Percentiles rank a stretch among this genome's conserved stretches.
Evolutionary conservation across 2,329 filamentous ascomycete genomes (phyloP).

Genomic region (Chaetomium olivaceum): DNA sequence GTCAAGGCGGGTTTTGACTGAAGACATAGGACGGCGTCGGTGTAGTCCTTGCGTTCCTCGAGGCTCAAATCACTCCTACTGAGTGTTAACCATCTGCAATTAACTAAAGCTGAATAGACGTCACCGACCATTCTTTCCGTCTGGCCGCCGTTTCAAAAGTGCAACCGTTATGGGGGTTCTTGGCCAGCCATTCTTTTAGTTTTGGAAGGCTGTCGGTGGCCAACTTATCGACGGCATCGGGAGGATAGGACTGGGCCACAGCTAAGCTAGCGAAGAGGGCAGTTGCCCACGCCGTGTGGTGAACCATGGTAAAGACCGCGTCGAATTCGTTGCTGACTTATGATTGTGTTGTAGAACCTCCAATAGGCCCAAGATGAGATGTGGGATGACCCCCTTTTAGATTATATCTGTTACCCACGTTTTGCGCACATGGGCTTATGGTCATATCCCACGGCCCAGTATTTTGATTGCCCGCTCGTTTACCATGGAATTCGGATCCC

Average conservation of each 20-base stretch:
- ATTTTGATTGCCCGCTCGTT: not conserved
- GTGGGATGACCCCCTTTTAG: not conserved
- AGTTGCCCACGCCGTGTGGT: not conserved
- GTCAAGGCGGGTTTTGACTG: slow-evolving; percentile 27
- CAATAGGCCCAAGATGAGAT: not conserved
- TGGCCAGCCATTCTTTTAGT: slow-evolving; percentile 26
- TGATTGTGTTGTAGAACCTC: not conserved
- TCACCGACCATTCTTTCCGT: slow-evolving; percentile 30
- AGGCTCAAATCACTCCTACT: slow-evolving; percentile 27
- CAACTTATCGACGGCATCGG: slow-evolving; percentile 26
- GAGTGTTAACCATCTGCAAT: not conserved
- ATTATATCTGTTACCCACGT: not conserved
- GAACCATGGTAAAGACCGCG: not conserved
- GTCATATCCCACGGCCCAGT: not conserved
- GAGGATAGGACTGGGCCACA: slow-evolving; percentile 20
- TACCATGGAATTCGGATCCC: not conserved
- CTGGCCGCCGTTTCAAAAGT: slow-evolving; percentile 30
- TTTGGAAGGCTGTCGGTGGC: slow-evolving; percentile 21
- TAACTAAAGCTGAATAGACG: not conserved
- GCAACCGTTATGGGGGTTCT: slow-evolving; percentile 29
- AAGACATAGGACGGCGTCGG: slow-evolving; percentile 29
- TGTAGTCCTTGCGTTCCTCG: slow-evolving; percentile 29
- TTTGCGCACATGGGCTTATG: not conserved
- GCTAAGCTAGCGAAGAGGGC: slow-evolving; percentile 12
- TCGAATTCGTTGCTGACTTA: not conserved